Evolutionary conservation across 148 eudicot genomes (phyloP), one percentile per base, ranked within the genome.

Genomic region (Arbutus unedo): DNA sequence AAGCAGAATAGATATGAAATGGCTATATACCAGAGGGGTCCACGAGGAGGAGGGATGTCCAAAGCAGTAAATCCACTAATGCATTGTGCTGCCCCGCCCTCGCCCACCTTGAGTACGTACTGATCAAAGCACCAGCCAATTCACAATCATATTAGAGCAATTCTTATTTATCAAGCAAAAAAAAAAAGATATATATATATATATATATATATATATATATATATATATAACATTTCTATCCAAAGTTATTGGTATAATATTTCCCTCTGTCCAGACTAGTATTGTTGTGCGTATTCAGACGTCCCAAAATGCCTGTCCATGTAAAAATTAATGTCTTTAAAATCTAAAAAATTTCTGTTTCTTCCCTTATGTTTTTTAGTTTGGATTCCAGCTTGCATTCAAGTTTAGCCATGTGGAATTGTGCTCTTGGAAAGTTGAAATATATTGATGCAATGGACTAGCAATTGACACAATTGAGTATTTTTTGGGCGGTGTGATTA

Each of bases 41-140:
- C 98, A 67, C 89, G 94, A 72, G 98, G 98, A 84, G 98, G 98
- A 18, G 98, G 90, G 56, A 95, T 62, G 82, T 95, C 98, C 84
- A 95, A 38, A 74, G 93, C 93, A 47, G 88, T 91, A 82, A 95
- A 95, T 72, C 98, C 98, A 21, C 97, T 93, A 25, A 95, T 92
- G 90, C 98, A 95, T 74, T 95, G 98, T 55, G 96, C 94, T 4
- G 85, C 80, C 0, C 91, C 18, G 18, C 98, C 97, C 87, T 92
- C 94, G 4, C 98, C 98, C 18, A 95, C 90, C 87, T 92, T 93
- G 75, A 95, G 93, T 79, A 95, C 84, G 77, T 95, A 95, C 98
- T 95, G 94, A 83, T 68, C 74, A 82, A 57, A 51, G 57, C 66
- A 19, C 44, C 74, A 25, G 82, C 6, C 43, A 8, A 25, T 56